phyloP scores from a whole-genome alignment of 108 stramenopile species.

The Epithemia pelagica region DNA sequence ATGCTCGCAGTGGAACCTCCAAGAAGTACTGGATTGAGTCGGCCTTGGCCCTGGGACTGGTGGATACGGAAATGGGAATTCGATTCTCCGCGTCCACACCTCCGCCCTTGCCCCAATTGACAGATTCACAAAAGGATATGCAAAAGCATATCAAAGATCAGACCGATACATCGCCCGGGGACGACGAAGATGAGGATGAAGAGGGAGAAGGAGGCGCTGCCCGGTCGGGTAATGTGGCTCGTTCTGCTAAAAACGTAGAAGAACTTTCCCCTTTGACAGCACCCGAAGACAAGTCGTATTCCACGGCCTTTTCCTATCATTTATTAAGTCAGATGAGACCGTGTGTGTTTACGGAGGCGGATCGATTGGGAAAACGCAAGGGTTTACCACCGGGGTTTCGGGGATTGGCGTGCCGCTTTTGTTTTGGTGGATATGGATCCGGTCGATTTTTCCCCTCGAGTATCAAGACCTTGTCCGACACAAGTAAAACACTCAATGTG shows the following conservation, averaged over 20 bases:
- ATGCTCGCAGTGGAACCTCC: constrained; percentile 73
- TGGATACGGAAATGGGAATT: constrained; percentile 71
- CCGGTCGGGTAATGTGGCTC: neutral
- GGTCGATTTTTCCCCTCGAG: constrained; percentile 81
- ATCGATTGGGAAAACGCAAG: constrained; percentile 73
- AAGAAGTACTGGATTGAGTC: constrained; percentile 79
- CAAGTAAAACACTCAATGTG: constrained; percentile 71
- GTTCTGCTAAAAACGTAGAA: constrained; percentile 3
- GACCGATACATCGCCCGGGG: neutral
- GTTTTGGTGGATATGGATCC: constrained; percentile 69
- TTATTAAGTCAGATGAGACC: constrained; percentile 72
- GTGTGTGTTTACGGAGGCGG: constrained; percentile 74
- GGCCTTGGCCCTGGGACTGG: constrained; percentile 59
- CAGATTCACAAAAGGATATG: constrained; percentile 13
- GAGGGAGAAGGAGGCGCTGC: neutral
- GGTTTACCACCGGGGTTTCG: constrained; percentile 66
- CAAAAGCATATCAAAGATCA: neutral
- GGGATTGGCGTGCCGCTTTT: constrained; percentile 77
- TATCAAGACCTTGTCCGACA: constrained; percentile 78
- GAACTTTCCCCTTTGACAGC: constrained; percentile 41
- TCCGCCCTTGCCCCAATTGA: constrained; percentile 16
- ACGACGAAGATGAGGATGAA: constrained; percentile 13
- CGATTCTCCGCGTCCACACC: constrained; percentile 36
- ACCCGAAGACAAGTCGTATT: constrained; percentile 55
- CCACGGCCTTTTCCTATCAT: constrained; percentile 72